Evolutionary conservation across 139 green algal genomes (phyloP).

Genomic region (Chlorella sorokiniana): DNA sequence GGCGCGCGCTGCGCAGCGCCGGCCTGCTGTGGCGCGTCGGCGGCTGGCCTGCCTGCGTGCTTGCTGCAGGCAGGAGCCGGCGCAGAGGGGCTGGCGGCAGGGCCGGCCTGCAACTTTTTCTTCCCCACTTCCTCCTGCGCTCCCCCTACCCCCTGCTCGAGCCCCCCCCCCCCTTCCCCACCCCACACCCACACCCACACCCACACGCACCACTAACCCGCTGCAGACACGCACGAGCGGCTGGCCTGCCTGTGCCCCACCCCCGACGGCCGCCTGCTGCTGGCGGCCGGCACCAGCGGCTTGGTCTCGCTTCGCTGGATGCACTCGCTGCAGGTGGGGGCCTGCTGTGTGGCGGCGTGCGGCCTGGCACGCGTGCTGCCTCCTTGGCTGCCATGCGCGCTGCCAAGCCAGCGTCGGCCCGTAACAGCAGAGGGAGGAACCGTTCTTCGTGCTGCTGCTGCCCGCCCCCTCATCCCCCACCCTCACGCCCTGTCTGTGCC

Average conservation of each 20-base stretch:
- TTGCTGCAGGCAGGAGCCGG: too few species aligned
- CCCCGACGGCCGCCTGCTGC: slow-evolving; percentile 48
- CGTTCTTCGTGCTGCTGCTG: not conserved
- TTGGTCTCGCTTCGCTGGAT: slow-evolving; percentile 48
- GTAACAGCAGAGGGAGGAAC: not conserved
- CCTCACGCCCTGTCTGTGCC: not conserved
- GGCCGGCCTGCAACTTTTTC: too few species aligned
- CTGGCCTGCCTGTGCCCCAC: slow-evolving; percentile 42
- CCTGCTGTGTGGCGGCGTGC: too few species aligned
- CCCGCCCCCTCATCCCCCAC: not conserved
- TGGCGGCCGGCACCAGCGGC: slow-evolving; percentile 52
- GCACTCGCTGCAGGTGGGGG: slow-evolving; percentile 47
- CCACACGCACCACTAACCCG: not conserved
- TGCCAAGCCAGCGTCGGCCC: too few species aligned
- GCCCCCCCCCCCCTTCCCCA: not conserved
- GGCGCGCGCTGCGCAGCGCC: too few species aligned
- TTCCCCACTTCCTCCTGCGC: too few species aligned
- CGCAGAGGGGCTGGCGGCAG: too few species aligned
- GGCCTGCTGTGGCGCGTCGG: too few species aligned
- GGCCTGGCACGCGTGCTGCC: too few species aligned
- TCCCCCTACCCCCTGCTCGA: too few species aligned
- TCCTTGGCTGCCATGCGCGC: too few species aligned
- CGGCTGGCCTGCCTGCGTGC: too few species aligned
- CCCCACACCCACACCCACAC: not conserved
- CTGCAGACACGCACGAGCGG: slow-evolving; percentile 42